Conservation (phyloP, 225 moss, liverwort and hornwort species). For the Physcomitrellopsis africana region DNA sequence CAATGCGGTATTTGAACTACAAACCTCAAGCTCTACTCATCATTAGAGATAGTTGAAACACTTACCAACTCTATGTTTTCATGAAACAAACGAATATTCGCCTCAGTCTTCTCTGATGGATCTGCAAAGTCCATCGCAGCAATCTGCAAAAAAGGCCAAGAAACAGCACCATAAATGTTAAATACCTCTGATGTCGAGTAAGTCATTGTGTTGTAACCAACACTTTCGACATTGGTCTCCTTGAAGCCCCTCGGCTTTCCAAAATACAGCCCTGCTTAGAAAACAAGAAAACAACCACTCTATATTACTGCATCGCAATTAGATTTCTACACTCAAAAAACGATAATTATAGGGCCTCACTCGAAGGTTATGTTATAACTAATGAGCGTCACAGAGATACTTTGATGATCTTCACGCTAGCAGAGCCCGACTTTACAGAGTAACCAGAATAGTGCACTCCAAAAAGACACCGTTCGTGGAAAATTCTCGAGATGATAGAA, state of each 20-base stretch:
- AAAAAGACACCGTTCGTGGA: neutral
- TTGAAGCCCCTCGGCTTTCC: constrained; percentile 86
- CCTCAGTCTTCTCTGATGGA: constrained; percentile 6
- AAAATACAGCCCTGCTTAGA: constrained; percentile 85
- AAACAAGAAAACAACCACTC: constrained; percentile 29
- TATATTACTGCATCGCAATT: constrained; percentile 30
- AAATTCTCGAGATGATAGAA: constrained; percentile 1
- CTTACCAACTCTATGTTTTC: neutral
- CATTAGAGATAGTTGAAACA: constrained; percentile 4
- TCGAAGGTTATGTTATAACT: neutral
- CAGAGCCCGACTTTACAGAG: constrained; percentile 4
- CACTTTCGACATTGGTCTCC: constrained; percentile 65
- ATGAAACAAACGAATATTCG: constrained; percentile 3
- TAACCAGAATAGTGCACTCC: neutral
- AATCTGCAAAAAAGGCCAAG: neutral
- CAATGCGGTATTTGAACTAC: neutral
- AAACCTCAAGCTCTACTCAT: constrained; percentile 10
- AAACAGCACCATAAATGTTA: neutral
- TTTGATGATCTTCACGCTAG: neutral
- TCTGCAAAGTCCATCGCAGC: constrained; percentile 4
- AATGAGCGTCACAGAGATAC: neutral
- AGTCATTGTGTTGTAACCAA: constrained; percentile 83
- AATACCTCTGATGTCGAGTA: constrained; percentile 84
- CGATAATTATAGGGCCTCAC: neutral
- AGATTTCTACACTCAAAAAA: neutral